Base-by-base conservation (phyloP, 495 filamentous ascomycete genomes). In the Podospora sp. region DNA sequence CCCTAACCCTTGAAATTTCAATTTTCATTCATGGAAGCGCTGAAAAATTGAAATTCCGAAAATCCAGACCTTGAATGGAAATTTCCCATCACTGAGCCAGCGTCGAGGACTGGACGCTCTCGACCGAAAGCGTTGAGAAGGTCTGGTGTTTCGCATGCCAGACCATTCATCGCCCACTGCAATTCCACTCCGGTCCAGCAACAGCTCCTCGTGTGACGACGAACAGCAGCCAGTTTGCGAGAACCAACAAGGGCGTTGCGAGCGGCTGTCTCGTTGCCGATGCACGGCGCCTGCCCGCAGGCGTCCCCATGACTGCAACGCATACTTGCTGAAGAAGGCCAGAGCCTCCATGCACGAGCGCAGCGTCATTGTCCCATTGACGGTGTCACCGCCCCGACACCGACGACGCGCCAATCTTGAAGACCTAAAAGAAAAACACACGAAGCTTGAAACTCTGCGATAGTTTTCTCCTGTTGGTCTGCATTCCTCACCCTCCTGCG, bases 121-220 rank as follows among this genome's bases (percentile, higher is more conserved):
- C 52, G 14, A 3, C 56, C 25, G 12, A 59, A 59, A 65, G 63
- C 36, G 25, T 63, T 29, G 50, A 46, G 52, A 59, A 49, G 50
- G 60, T 68, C 60, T 22, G 60, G 65, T 60, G 65, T 68, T 62
- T 68, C 59, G 65, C 40, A 56, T 63, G n/a, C n/a, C 25, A 57
- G 24, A n/a, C 18, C 56, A 33, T 26, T 27, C 21, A 59, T 59
- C 56, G 56, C 27, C 21, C 52, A 55, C 20, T 24, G n/a, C 53
- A 59, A 26, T 59, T 27, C 29, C 29, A 8, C n/a, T n/a, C n/a
- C n/a, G n/a, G n/a, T n/a, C 55, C 18, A 58, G 18, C 25, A 18
- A 58, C 55, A 3, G 20, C 55, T n/a, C 16, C 16, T 22, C 18
- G 52, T n/a, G 21, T 55, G 20, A 24, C 52, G 52, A 55, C 52